Conservation (phyloP, 306 rosid genomes). For the Cucumis cinereus region DNA sequence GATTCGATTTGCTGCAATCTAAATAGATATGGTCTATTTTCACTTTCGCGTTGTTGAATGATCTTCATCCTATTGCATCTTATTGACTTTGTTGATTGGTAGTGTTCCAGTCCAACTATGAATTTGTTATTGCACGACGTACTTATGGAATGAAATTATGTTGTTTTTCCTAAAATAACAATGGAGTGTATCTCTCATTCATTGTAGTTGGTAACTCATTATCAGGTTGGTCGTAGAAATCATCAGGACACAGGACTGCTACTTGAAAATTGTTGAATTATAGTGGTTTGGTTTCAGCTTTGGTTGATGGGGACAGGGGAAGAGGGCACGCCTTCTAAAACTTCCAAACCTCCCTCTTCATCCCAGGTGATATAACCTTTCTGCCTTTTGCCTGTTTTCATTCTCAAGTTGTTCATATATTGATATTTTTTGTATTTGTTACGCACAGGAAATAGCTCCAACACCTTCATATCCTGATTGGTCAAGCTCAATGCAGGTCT, state of each 20-base stretch:
- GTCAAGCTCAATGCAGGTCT: constrained; percentile 91
- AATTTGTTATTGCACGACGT: not conserved
- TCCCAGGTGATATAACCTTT: constrained; percentile 37
- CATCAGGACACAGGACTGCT: constrained; percentile 1
- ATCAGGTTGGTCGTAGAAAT: constrained; percentile 19
- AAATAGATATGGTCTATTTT: not conserved
- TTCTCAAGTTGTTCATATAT: not conserved
- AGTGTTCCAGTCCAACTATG: not conserved
- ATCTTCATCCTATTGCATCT: not conserved
- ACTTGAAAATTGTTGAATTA: constrained; percentile 14
- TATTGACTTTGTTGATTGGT: not conserved
- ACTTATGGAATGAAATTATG: not conserved
- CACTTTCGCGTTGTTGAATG: not conserved
- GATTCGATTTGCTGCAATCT: not conserved
- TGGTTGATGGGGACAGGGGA: constrained; percentile 82
- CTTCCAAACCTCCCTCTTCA: constrained; percentile 50
- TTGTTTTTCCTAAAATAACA: not conserved
- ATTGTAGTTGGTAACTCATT: constrained; percentile 6
- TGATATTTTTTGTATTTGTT: not conserved
- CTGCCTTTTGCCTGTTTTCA: not conserved
- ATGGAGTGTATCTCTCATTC: not conserved
- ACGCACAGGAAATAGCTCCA: constrained; percentile 48
- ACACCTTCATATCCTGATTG: constrained; percentile 82
- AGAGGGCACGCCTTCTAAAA: constrained; percentile 65
- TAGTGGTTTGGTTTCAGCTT: constrained; percentile 14